Evolutionary conservation across 495 filamentous ascomycete genomes (phyloP), one percentile per base, ranked within the genome.

Genomic region (Thermochaetoides thermophila): DNA sequence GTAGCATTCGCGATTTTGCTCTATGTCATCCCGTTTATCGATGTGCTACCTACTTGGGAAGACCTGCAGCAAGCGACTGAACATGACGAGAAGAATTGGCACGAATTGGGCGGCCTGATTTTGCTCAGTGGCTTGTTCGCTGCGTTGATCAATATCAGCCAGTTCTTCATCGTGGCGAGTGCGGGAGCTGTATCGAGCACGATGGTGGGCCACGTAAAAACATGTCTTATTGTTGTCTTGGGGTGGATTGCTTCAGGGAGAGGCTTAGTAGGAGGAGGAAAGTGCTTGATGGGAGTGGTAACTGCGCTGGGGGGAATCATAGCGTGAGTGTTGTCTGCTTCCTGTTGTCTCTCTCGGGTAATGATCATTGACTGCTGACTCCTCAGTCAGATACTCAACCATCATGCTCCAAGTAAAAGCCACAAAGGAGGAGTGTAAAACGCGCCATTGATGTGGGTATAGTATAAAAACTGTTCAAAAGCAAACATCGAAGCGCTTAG

Each of bases 81-180:
- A 57, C 4, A 58, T 52, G 39, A 64, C 51, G 25, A 78, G 57
- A 59, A 54, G 42, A 65, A 53, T 22, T 78, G 58, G 69, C 31
- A 63, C 12, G n/a, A n/a, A n/a, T n/a, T n/a, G n/a, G n/a, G n/a
- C n/a, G n/a, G n/a, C n/a, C 55, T 75, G 63, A 67, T 76, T 17
- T 22, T 64, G 26, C 56, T 73, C 57, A 68, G 67, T 40, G 76
- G 76, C 6, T 29, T 70, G 10, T 72, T 74, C 37, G 78, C 78
- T 3, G 69, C 67, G 17, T 52, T 81, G 13, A 76, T 84, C 43
- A 83, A 83, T 46, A 60, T 81, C 29, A 77, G 72, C 6, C 76
- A 81, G 44, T 83, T 83, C 45, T 78, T 78, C 45, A 81, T 84
- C 42, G 72, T 83, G 23, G 75, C 71, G 16, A 69, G 69, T 26